Percentiles rank a stretch among this genome's conserved stretches.
Evolutionary conservation across 2,329 filamentous ascomycete species (phyloP).

Genomic region (Colletotrichum spaethianum): DNA sequence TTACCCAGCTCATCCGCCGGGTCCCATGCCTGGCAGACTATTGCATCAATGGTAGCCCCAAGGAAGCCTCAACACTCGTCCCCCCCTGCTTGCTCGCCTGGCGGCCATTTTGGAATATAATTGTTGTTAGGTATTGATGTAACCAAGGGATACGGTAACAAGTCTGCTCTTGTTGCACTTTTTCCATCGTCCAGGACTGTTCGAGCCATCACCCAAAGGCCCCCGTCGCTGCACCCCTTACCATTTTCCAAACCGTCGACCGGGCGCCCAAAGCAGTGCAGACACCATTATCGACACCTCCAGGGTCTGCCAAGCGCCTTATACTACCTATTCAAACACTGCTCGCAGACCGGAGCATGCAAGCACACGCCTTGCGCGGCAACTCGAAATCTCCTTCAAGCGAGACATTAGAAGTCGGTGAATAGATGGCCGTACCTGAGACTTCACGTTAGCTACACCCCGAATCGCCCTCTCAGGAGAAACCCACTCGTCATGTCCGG

Average conservation of each 20-base stretch:
- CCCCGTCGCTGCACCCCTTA: constrained; percentile 24
- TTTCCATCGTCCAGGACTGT: constrained; percentile 32
- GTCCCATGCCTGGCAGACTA: not conserved
- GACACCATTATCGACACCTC: constrained; percentile 28
- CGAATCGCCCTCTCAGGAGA: not conserved
- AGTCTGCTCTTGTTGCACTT: constrained; percentile 36
- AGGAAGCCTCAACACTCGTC: not conserved
- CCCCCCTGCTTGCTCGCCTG: not conserved
- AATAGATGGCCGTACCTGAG: constrained; percentile 81
- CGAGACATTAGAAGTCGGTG: constrained; percentile 74
- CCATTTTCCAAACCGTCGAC: constrained; percentile 38
- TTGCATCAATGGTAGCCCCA: not conserved
- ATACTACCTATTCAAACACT: constrained; percentile 37
- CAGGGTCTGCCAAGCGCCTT: constrained; percentile 12
- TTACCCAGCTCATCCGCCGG: not conserved
- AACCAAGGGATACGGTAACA: constrained; percentile 37
- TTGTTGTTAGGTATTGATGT: constrained; percentile 42
- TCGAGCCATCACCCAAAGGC: constrained; percentile 15
- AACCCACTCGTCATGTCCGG: constrained; percentile 88
- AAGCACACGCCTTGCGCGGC: not conserved
- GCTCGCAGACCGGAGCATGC: constrained; percentile 11
- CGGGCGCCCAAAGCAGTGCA: constrained; percentile 38
- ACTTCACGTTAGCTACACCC: constrained; percentile 12
- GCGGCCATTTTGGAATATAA: constrained; percentile 27
- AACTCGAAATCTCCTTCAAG: not conserved